phyloP scores from a whole-genome alignment of 1,284 basidiomycete genomes.

The Puccinia novopanici region DNA sequence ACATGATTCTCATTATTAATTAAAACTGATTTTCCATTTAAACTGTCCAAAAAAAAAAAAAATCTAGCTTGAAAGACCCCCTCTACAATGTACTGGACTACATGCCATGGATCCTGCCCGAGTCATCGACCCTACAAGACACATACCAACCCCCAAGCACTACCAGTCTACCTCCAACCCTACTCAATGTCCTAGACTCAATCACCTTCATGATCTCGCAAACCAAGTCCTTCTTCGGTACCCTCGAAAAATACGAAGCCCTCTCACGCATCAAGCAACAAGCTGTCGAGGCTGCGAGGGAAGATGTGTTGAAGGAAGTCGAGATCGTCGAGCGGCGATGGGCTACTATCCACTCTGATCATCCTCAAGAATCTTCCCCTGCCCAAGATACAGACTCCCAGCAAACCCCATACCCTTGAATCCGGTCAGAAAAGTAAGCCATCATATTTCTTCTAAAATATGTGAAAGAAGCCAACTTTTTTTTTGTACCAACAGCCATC shows the following conservation, averaged over 20 bases:
- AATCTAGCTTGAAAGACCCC: slow-evolving; percentile 39
- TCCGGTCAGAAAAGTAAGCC: slow-evolving; percentile 41
- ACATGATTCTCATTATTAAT: too few relatives aligned
- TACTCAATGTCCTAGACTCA: slow-evolving; percentile 30
- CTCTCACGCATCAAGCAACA: slow-evolving; percentile 14
- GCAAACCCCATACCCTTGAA: not conserved
- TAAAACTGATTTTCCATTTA: too few relatives aligned
- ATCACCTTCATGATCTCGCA: slow-evolving; percentile 47
- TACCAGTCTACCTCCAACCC: slow-evolving; percentile 30
- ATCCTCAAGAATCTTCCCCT: not conserved
- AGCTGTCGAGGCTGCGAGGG: not conserved
- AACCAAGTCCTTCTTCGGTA: slow-evolving; percentile 43
- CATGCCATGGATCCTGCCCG: slow-evolving; percentile 45
- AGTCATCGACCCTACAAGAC: not conserved
- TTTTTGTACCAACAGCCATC: too few relatives aligned
- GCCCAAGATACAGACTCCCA: not conserved
- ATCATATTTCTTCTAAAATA: not conserved
- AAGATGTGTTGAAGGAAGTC: slow-evolving; percentile 40
- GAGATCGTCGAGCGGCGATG: slow-evolving; percentile 21
- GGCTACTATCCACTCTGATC: not conserved
- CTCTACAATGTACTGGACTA: slow-evolving; percentile 36
- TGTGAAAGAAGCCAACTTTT: too few relatives aligned
- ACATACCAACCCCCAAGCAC: not conserved
- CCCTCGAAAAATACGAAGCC: slow-evolving; percentile 30
- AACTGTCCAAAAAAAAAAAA: too few relatives aligned